A percentile compares a stretch with the other conserved stretches of the same genome.
These are phyloP conservation scores for Oryza glaberrima DNA, from an alignment of 176 grass and related monocot genomes.

Conservation along the genomic window DNA sequence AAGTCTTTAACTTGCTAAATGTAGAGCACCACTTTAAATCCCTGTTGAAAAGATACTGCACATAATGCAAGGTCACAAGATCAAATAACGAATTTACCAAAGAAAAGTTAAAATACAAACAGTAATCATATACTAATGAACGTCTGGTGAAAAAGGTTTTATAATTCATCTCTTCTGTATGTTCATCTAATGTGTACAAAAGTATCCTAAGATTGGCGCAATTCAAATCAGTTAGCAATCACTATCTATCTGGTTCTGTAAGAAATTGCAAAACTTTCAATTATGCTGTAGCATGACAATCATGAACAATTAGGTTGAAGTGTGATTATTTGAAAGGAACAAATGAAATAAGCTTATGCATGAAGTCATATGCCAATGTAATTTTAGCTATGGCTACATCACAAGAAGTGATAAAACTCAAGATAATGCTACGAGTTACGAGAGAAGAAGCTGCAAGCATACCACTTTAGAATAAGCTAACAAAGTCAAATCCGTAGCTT, in stretches of 20 bases:
- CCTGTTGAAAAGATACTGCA: conserved; percentile 22
- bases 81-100: not conserved
- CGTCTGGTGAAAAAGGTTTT: not conserved
- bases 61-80: not conserved
- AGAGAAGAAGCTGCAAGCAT: not conserved
- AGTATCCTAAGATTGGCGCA: not conserved
- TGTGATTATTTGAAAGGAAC: too few relatives aligned
- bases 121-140: not conserved
- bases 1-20: conserved; percentile 27
- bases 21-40: conserved; percentile 11
- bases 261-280: too few relatives aligned
- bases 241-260: not conserved
- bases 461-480: not conserved
- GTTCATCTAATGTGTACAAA: not conserved
- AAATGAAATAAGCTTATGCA: not conserved
- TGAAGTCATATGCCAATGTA: not conserved
- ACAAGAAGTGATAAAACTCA: not conserved
- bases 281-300: too few relatives aligned
- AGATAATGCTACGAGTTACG: not conserved
- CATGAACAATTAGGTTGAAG: not conserved
- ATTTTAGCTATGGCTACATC: not conserved
- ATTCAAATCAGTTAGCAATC: not conserved
- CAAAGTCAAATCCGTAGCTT: not conserved
- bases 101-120: too few relatives aligned
- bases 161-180: not conserved